phyloP scores from a whole-genome alignment of 768 basidiomycete genomes.

The Pisolithus albus region DNA sequence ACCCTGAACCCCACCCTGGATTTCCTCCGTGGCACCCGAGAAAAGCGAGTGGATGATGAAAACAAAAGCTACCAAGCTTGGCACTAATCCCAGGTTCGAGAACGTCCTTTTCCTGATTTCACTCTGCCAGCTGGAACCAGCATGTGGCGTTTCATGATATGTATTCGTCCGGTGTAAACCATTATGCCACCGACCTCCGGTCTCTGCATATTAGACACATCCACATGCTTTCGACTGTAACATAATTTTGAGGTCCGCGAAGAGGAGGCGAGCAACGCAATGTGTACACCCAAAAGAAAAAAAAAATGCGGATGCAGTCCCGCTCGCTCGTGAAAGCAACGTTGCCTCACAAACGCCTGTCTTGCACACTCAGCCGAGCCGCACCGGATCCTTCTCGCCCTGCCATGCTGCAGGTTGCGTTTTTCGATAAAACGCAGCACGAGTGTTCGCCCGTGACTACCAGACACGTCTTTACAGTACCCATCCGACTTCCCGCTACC shows the following conservation, averaged over 20 bases:
- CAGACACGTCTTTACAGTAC: constrained; percentile 7
- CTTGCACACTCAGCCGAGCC: background rate
- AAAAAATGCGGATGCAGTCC: constrained; percentile 11
- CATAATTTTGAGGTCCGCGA: constrained; percentile 8
- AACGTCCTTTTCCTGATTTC: too few relatives aligned
- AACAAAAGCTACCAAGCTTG: too few relatives aligned
- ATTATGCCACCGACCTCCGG: too few relatives aligned
- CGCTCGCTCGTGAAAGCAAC: constrained; percentile 11
- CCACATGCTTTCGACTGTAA: background rate
- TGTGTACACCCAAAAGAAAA: constrained; percentile 8
- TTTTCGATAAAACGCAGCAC: constrained; percentile 2
- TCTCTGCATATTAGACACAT: too few relatives aligned
- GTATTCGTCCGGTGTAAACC: too few relatives aligned
- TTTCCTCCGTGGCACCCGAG: background rate
- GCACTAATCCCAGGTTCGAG: too few relatives aligned
- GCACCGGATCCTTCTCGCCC: background rate
- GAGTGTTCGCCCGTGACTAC: constrained; percentile 7
- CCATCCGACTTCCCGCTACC: background rate
- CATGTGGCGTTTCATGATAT: too few relatives aligned
- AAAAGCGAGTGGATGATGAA: too few relatives aligned
- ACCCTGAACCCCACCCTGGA: constrained; percentile 15
- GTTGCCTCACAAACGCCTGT: constrained; percentile 26
- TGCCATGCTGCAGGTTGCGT: constrained; percentile 7
- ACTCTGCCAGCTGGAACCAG: too few relatives aligned
- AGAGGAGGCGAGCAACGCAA: background rate